A percentile compares a stretch with the other conserved stretches of the same genome.
These are phyloP conservation scores for Corynascus novoguineensis DNA, from an alignment of 495 filamentous ascomycete genomes.

Conservation along the genomic window DNA sequence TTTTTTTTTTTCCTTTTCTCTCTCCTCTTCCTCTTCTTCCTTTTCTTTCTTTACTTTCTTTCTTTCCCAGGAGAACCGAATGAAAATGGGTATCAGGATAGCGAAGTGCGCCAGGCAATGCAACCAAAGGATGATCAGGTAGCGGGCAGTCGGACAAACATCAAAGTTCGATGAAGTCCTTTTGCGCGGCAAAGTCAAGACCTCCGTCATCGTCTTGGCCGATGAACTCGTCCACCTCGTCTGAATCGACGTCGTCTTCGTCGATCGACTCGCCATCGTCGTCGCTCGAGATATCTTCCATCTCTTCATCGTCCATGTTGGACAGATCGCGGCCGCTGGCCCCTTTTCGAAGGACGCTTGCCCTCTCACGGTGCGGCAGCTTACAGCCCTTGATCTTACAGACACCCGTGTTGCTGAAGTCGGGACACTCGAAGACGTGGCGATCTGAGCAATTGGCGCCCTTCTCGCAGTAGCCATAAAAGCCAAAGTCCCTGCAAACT, in stretches of 20 bases:
- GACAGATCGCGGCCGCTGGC: conserved; percentile 16
- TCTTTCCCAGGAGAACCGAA: conserved; percentile 10
- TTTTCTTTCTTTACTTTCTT: no score
- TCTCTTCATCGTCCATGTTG: conserved; percentile 46
- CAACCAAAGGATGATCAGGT: conserved; percentile 5
- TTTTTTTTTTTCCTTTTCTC: no score
- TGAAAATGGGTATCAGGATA: conserved; percentile 27
- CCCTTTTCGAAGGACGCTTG: conserved; percentile 54
- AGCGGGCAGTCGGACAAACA: conserved; percentile 9
- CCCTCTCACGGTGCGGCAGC: conserved; percentile 82
- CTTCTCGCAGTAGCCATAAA: conserved; percentile 84
- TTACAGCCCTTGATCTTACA: conserved; percentile 81
- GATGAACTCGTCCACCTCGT: conserved; percentile 70
- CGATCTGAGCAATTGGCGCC: conserved; percentile 72
- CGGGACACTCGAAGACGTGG: conserved; percentile 85
- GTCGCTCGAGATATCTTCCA: conserved; percentile 78
- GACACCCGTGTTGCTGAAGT: conserved; percentile 83
- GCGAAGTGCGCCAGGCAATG: conserved; percentile 11
- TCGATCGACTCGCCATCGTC: conserved; percentile 69
- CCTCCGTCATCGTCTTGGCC: conserved; percentile 38
- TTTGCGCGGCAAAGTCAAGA: conserved; percentile 39
- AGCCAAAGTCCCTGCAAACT: conserved; percentile 80
- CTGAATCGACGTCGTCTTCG: conserved; percentile 85
- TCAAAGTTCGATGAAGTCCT: conserved; percentile 45
- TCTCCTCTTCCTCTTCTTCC: no score